phyloP scores from a whole-genome alignment of 2,329 filamentous ascomycete genomes.

The Didymella pomorum region DNA sequence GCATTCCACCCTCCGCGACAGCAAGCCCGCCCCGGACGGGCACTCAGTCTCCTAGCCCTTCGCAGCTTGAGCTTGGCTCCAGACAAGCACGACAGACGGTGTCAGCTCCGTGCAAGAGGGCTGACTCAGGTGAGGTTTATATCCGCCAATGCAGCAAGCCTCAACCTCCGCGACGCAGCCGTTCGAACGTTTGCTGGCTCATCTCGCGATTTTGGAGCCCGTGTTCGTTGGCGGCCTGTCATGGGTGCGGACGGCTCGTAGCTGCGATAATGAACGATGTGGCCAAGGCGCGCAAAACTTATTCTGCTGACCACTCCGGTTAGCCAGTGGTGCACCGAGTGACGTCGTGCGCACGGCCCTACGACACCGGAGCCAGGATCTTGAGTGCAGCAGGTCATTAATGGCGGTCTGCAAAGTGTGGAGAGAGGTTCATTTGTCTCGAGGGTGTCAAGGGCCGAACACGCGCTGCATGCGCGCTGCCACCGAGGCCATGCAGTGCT shows the following conservation, averaged over 20 bases:
- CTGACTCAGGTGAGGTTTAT: constrained; percentile 22
- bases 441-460: constrained; percentile 6
- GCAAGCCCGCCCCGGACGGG: constrained; percentile 9
- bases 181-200: constrained; percentile 16
- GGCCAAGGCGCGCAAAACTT: constrained; percentile 34
- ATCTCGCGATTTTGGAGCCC: neutral
- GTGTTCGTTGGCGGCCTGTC: constrained; percentile 22
- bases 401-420: constrained; percentile 10
- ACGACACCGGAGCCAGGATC: neutral
- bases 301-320: constrained; percentile 25
- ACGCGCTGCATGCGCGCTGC: constrained; percentile 17
- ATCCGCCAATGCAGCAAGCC: constrained; percentile 28
- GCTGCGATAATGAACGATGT: constrained; percentile 25
- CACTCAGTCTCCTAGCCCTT: constrained; percentile 6
- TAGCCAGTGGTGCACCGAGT: constrained; percentile 13
- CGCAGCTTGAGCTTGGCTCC: constrained; percentile 23
- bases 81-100: constrained; percentile 13
- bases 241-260: constrained; percentile 23
- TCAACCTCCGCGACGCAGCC: constrained; percentile 15
- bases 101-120: constrained; percentile 6
- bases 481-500: constrained; percentile 13
- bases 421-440: constrained; percentile 15
- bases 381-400: constrained; percentile 9
- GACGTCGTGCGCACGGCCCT: constrained; percentile 27
- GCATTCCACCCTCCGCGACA: constrained; percentile 26